Evolutionary conservation across 306 rosid species (phyloP).

Genomic region (Senna siamea): DNA sequence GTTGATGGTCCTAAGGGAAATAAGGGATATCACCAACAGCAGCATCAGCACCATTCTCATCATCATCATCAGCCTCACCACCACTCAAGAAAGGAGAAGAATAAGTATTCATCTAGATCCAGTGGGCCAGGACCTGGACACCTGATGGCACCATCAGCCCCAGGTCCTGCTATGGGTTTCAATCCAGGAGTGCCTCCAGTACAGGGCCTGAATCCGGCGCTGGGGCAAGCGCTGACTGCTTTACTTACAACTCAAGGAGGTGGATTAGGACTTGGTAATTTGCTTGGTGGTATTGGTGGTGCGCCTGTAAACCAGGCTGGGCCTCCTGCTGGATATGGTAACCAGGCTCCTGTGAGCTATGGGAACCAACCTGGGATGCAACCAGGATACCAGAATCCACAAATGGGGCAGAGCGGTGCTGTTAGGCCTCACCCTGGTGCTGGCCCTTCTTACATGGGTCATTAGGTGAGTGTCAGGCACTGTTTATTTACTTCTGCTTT

Average conservation of each 20-base stretch:
- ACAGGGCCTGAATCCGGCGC: slow-evolving; percentile 40
- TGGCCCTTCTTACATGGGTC: slow-evolving; percentile 52
- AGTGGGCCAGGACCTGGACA: slow-evolving; percentile 48
- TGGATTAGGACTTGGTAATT: slow-evolving; percentile 44
- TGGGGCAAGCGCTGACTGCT: slow-evolving; percentile 49
- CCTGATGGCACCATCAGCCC: slow-evolving; percentile 50
- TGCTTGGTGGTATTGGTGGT: slow-evolving; percentile 47
- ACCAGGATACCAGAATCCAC: slow-evolving; percentile 50
- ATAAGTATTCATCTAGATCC: slow-evolving; percentile 40
- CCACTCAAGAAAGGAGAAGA: slow-evolving; percentile 57
- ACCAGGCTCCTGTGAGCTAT: slow-evolving; percentile 40
- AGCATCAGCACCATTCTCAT: slow-evolving; percentile 36
- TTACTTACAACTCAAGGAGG: slow-evolving; percentile 48
- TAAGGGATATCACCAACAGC: slow-evolving; percentile 51
- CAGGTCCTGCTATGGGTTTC: slow-evolving; percentile 38
- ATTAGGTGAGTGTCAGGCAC: slow-evolving; percentile 39
- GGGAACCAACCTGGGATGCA: slow-evolving; percentile 47
- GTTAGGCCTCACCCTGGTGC: slow-evolving; percentile 48
- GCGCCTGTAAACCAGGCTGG: slow-evolving; percentile 41
- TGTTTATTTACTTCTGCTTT: neutral
- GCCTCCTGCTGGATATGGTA: slow-evolving; percentile 38
- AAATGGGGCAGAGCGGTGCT: slow-evolving; percentile 45
- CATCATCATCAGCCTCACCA: slow-evolving; percentile 50
- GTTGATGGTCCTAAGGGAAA: slow-evolving; percentile 60
- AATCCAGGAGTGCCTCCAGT: slow-evolving; percentile 33